phyloP scores from a whole-genome alignment of 164 flowering plant genomes.

The Nymphaea thermarum region DNA sequence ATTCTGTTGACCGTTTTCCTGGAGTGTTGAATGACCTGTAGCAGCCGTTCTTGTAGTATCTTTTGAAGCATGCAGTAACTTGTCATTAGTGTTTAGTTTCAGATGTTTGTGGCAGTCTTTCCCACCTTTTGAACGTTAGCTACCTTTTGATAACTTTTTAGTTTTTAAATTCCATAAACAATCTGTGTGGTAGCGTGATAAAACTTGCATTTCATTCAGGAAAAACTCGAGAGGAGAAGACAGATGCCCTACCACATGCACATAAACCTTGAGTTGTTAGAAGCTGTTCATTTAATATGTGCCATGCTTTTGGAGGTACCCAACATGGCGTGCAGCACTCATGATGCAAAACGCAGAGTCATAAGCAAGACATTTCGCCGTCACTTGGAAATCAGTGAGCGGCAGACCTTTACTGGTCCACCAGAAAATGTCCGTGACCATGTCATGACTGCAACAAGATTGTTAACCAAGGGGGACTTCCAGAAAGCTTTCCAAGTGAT shows the following conservation, averaged over 20 bases:
- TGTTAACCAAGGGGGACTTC: slow-evolving; percentile 67
- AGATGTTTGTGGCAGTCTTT: no score
- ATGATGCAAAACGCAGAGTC: slow-evolving; percentile 64
- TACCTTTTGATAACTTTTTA: no score
- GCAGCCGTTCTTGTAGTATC: no score
- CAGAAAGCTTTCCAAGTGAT: slow-evolving; percentile 62
- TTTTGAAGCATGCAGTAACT: no score
- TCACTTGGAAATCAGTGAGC: slow-evolving; percentile 70
- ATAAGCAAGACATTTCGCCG: slow-evolving; percentile 86
- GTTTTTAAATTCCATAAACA: no score
- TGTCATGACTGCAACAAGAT: slow-evolving; percentile 85
- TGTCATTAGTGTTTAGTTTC: no score
- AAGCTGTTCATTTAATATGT: slow-evolving; percentile 79
- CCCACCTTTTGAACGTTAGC: no score
- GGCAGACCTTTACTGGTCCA: slow-evolving; percentile 83
- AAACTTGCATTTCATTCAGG: slow-evolving; percentile 28
- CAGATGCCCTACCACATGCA: slow-evolving; percentile 99
- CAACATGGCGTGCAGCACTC: slow-evolving; percentile 75
- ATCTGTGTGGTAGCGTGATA: no score
- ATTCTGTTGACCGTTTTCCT: no score
- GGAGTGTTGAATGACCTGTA: no score
- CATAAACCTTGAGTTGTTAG: slow-evolving; percentile 89
- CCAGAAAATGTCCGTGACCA: slow-evolving; percentile 95
- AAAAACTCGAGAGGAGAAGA: slow-evolving; percentile 80
- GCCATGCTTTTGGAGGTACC: slow-evolving; percentile 99